Base-by-base conservation (phyloP, 805 yeast genomes). In the Scheffersomyces ergatensis region DNA sequence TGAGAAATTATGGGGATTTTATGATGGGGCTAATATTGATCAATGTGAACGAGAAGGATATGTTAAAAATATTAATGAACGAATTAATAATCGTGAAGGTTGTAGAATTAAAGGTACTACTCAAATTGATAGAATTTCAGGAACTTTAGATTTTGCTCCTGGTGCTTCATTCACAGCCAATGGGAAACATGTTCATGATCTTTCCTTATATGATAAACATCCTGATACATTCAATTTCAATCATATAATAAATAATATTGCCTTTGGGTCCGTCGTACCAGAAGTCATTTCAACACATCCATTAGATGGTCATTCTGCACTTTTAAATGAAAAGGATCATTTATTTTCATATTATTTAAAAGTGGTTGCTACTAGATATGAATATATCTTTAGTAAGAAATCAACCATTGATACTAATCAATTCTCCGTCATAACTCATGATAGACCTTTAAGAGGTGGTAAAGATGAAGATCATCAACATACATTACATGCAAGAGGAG, bases 101-200 rank as follows among this genome's bases (percentile, higher is more conserved):
- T 93, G 99, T 64, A 76, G 95, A 48, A 73, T 93, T 31, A 74
- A 76, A 47, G 99, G 99, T 23, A 71, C 76, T 17, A 83, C 95
- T 5, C 70, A 78, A 50, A 79, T 93, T 55, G 87, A 87, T 63
- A 80, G 95, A 65, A 85, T 93, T 33, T 82, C 85, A 17, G 99
- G 99, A 36, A 85, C 88, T 55, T 66, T 93, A 47, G 98, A 93
- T 67, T 89, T 93, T 73, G 97, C 97, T 1, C 98, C 99, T 3
- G 99, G 99, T 31, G 80, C 85, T 19, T 81, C 95, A 2, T 74
- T 72, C 53, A 77, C 82, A 30, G 61, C 65, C 42, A 62, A 66
- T 8, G 80, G 78, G 14, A 74, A 75, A 37, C 99, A 93, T 60
- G 73, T 78, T 44, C 99, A 93, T 66, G 99, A 93, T 57, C 63